Percentiles rank a stretch among this genome's conserved stretches.
These are phyloP conservation scores for Brassica cretica DNA, from an alignment of 345 rosid species.

Conservation along the genomic window DNA sequence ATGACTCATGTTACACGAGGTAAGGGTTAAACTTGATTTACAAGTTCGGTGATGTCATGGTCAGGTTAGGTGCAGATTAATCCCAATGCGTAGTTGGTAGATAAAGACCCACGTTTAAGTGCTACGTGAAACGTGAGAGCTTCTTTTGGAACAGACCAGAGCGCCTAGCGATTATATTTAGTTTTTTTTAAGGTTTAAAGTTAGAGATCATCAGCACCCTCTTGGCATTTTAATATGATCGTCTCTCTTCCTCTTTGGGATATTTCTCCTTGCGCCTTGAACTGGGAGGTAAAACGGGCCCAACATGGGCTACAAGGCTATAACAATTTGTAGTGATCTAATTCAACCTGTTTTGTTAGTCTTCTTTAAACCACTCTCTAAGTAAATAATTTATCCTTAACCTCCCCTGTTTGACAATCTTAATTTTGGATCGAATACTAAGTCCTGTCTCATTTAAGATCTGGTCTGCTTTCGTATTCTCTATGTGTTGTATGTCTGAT, in stretches of 20 bases:
- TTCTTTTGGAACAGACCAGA: constrained; percentile 1
- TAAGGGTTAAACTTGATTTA: background rate
- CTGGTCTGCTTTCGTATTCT: background rate
- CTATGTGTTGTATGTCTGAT: background rate
- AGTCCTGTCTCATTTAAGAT: background rate
- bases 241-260: background rate
- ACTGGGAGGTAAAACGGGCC: background rate
- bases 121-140: background rate
- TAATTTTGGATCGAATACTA: background rate
- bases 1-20: background rate
- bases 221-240: constrained; percentile 8
- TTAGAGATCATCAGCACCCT: background rate
- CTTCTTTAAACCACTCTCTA: background rate
- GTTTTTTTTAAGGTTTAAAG: background rate
- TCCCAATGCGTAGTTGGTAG: constrained; percentile 17
- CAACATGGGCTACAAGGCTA: background rate
- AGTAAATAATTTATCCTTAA: background rate
- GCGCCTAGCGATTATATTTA: background rate
- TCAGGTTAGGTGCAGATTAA: background rate
- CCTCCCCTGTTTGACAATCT: background rate
- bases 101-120: background rate
- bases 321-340: background rate
- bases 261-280: background rate
- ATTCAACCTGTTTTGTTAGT: background rate
- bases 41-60: background rate